Evolutionary conservation across 176 grass and related monocot species (phyloP).

Genomic region (Coix lacrymajobi): DNA sequence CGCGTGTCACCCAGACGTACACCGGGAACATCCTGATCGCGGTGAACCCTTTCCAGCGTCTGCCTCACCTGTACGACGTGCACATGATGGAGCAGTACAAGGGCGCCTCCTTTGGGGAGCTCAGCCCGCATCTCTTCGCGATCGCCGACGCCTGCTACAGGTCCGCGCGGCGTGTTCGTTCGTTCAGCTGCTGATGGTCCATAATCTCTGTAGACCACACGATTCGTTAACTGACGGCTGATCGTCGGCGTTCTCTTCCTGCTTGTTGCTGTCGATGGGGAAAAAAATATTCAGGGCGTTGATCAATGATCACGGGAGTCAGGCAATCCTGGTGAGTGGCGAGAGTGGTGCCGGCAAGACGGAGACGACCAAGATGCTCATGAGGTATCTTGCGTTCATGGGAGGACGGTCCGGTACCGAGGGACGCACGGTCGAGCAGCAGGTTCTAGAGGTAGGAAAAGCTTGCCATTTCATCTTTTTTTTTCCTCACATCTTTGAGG

Average conservation of each 20-base stretch:
- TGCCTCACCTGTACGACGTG: slow-evolving; percentile 84
- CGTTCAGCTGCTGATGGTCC: too few relatives aligned
- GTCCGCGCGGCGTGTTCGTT: slow-evolving; percentile 20
- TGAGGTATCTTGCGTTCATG: slow-evolving; percentile 98
- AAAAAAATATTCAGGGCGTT: slow-evolving; percentile 46
- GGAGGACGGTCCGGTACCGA: slow-evolving; percentile 80
- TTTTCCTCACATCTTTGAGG: background rate
- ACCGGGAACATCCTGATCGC: slow-evolving; percentile 98
- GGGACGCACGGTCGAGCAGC: slow-evolving; percentile 87
- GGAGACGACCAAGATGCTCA: slow-evolving; percentile 97
- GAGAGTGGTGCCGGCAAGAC: slow-evolving; percentile 99
- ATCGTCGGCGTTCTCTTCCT: background rate
- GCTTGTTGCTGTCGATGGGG: background rate
- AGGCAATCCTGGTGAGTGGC: slow-evolving; percentile 88
- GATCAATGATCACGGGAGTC: slow-evolving; percentile 89
- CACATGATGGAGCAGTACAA: slow-evolving; percentile 99
- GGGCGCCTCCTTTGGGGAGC: slow-evolving; percentile 77
- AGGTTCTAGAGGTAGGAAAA: slow-evolving; percentile 77
- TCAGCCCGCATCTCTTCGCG: slow-evolving; percentile 86
- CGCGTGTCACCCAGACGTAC: slow-evolving; percentile 53
- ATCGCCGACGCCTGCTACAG: slow-evolving; percentile 88
- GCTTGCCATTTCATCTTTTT: background rate
- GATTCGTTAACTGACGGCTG: background rate
- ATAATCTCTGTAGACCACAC: background rate
- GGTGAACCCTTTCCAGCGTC: slow-evolving; percentile 81